phyloP scores from a whole-genome alignment of 208 protist genomes.

The Leishmania amazonensis region DNA sequence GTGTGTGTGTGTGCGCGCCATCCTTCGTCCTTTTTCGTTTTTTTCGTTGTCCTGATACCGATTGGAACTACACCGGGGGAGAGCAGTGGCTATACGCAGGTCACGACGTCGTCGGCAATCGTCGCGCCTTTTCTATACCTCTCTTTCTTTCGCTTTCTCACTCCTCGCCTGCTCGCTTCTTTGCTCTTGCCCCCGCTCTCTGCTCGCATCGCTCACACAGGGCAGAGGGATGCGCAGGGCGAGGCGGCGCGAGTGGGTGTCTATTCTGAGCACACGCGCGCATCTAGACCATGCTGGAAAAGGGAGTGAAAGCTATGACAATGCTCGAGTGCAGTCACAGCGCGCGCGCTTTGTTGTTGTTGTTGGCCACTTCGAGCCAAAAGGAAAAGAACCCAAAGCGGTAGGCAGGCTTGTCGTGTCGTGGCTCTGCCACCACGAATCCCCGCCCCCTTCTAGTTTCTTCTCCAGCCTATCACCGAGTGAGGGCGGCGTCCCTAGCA shows the following conservation, averaged over 20 bases:
- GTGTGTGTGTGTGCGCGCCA: too few species aligned
- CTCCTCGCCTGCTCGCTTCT: background rate
- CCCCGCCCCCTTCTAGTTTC: too few species aligned
- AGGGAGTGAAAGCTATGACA: background rate
- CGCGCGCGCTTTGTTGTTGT: background rate
- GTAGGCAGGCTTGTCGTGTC: background rate
- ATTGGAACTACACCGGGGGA: too few species aligned
- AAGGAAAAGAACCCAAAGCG: background rate
- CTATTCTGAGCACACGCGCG: background rate
- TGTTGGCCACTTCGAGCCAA: background rate
- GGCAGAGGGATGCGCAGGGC: background rate
- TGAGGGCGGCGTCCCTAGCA: background rate
- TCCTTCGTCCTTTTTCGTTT: too few species aligned
- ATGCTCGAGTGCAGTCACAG: background rate
- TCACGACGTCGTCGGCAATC: too few species aligned
- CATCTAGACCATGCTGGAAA: background rate
- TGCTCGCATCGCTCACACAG: background rate
- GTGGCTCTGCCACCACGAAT: background rate
- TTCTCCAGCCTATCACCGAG: background rate
- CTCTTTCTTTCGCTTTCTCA: slow-evolving; percentile 5
- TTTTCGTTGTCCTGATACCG: too few species aligned
- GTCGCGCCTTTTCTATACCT: background rate
- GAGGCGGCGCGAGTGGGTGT: background rate
- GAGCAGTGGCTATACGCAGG: too few species aligned
- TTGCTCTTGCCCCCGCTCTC: too few species aligned